Conservation (phyloP, 768 basidiomycete genomes). For the Dictyophora rubrovolvata region DNA sequence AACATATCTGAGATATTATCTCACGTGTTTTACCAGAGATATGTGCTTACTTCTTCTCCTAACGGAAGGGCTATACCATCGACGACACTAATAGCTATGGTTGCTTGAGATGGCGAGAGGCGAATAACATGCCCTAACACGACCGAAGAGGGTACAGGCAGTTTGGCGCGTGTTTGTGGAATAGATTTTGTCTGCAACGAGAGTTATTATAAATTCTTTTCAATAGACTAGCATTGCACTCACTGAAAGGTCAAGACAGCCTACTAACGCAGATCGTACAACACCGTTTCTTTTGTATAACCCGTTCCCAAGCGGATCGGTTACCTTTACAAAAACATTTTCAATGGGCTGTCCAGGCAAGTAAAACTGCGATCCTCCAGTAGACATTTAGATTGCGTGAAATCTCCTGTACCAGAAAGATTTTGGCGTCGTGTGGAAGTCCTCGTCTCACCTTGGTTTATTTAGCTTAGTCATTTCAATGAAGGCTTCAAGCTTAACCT, state of each 20-base stretch:
- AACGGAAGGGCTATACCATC: constrained; percentile 74
- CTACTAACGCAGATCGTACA: constrained; percentile 62
- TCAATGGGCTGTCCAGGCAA: constrained; percentile 77
- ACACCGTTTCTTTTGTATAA: constrained; percentile 55
- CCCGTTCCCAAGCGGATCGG: constrained; percentile 41
- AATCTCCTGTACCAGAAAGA: no score
- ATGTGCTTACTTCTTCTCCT: constrained; percentile 50
- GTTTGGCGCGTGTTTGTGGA: constrained; percentile 56
- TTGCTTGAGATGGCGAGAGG: constrained; percentile 74
- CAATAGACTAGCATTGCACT: neutral
- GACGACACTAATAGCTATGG: constrained; percentile 75
- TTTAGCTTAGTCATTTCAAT: no score
- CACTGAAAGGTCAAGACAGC: constrained; percentile 62
- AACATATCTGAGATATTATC: neutral
- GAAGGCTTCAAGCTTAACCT: no score
- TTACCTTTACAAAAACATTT: neutral
- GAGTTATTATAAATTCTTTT: constrained; percentile 14
- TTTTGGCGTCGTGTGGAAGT: no score
- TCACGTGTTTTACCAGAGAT: neutral
- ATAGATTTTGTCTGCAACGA: constrained; percentile 46
- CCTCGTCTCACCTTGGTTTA: no score
- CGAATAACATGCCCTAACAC: constrained; percentile 78
- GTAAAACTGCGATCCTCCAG: constrained; percentile 20
- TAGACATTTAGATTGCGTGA: neutral
- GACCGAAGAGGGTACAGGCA: constrained; percentile 64